phyloP scores from a whole-genome alignment of 2,329 filamentous ascomycete genomes.

The Cladophialophora chaetospira region DNA sequence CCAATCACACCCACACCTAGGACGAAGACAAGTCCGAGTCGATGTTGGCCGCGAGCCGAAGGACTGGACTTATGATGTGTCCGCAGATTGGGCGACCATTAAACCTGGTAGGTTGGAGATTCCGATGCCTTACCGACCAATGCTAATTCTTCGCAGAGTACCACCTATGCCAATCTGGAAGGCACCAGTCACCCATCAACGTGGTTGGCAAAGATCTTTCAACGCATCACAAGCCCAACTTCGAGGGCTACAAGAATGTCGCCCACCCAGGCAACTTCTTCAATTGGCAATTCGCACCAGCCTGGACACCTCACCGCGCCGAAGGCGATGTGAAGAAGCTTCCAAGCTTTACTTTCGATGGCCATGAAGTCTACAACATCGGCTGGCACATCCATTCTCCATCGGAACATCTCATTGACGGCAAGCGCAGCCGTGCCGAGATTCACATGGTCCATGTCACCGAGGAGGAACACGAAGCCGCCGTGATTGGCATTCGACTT shows the following conservation, averaged over 20 bases:
- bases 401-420: constrained; percentile 52
- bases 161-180: constrained; percentile 52
- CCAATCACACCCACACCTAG: constrained; percentile 28
- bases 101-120: constrained; percentile 19
- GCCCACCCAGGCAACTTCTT: constrained; percentile 43
- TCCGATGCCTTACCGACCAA: background rate
- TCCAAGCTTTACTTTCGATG: constrained; percentile 49
- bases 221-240: constrained; percentile 43
- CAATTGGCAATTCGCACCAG: constrained; percentile 55
- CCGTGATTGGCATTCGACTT: constrained; percentile 52
- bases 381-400: constrained; percentile 57
- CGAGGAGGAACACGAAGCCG: constrained; percentile 44
- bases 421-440: constrained; percentile 46
- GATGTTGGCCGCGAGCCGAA: constrained; percentile 22
- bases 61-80: constrained; percentile 26
- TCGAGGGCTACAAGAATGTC: constrained; percentile 43
- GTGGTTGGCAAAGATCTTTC: constrained; percentile 47
- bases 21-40: constrained; percentile 24
- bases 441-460: constrained; percentile 54
- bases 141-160: constrained; percentile 37
- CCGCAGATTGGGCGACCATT: constrained; percentile 27
- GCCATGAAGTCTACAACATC: constrained; percentile 50
- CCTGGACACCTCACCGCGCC: constrained; percentile 45
- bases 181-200: constrained; percentile 54
- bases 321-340: constrained; percentile 42